Base-by-base conservation (phyloP, 1,284 basidiomycete genomes). In the Leucoagaricus sp. region DNA sequence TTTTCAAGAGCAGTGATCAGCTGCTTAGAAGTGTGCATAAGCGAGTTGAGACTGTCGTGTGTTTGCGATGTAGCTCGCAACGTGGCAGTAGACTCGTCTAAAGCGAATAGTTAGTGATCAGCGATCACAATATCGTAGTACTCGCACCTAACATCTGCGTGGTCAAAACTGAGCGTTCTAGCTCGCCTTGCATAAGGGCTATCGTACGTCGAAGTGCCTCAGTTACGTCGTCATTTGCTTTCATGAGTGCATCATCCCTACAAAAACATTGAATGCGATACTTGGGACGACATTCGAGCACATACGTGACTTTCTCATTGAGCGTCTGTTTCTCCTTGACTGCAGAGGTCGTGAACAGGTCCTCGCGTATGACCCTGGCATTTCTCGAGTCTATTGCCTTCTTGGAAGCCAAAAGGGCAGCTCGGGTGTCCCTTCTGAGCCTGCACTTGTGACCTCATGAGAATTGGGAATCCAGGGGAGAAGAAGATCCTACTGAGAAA, bases 211-310 rank as follows among this genome's bases (percentile, higher is more conserved):
- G 85, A 4, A 98, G 75, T 1, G 93, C 85, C 47, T 91, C 87
- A 0, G 94, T 96, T 12, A 98, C 92, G 62, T 96, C 85, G 63
- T 90, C 84, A 58, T 88, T 93, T 23, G 93, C 87, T 62, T 87
- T 87, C 87, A 95, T 94, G 8, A 98, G 78, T 0, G 82, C 82
- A 63, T 97, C 94, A 61, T 94, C 94, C 7, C 87, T 92, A 52
- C 29, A 38, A 7, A 29, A 17, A 47, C 49, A 29, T 51, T 4
- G 4, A 42, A 34, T 23, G 41, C 48, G 49, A n/a, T 10, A 21
- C 4, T 17, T 38, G 41, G 49, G 15, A 40, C 19, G 15, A 25
- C n/a, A 34, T 4, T 52, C 19, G n/a, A 10, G 15, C 3, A 21
- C 83, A 53, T 58, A 85, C 86, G 75, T 75, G 41, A 75, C 70